phyloP scores from a whole-genome alignment of 1,139 yeast species.

The Barnettozyma hawaiiensis region DNA sequence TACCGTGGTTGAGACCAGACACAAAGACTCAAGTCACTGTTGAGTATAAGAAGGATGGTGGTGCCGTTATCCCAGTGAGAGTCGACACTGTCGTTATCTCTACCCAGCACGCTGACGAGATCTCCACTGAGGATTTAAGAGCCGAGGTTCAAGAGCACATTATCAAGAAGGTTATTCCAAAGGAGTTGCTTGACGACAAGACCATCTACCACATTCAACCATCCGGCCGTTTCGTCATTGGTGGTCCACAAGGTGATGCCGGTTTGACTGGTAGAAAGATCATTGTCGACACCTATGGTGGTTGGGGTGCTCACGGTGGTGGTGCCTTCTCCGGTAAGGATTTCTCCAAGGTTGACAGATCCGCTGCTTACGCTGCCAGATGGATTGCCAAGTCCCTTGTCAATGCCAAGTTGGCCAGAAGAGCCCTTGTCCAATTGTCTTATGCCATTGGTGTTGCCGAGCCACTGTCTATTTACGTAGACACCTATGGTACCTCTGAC shows the following conservation, averaged over 20 bases:
- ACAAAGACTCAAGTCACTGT: conserved; percentile 99
- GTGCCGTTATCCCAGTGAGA: conserved; percentile 92
- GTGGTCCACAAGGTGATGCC: conserved; percentile 99
- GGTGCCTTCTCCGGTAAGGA: conserved; percentile 99
- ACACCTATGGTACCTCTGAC: conserved; percentile 95
- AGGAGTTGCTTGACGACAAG: conserved; percentile 83
- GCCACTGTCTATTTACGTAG: conserved; percentile 95
- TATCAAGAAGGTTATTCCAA: conserved; percentile 89
- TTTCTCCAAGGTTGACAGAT: conserved; percentile 99
- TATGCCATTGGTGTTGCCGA: conserved; percentile 99
- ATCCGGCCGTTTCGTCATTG: conserved; percentile 98
- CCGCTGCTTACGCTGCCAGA: conserved; percentile 99
- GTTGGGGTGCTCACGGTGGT: conserved; percentile 99
- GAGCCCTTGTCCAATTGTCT: conserved; percentile 97
- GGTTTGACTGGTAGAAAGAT: conserved; percentile 99
- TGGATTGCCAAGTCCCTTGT: conserved; percentile 99
- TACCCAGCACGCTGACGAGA: conserved; percentile 95
- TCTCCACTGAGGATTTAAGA: conserved; percentile 90
- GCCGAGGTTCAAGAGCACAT: conserved; percentile 69
- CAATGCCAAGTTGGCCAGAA: conserved; percentile 89
- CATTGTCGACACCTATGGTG: conserved; percentile 99
- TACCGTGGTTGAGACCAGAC: conserved; percentile 98
- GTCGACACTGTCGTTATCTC: conserved; percentile 97
- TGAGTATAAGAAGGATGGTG: conserved; percentile 89
- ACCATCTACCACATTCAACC: conserved; percentile 98